Conservation (phyloP, 495 filamentous ascomycete genomes). For the Talaromyces liani region DNA sequence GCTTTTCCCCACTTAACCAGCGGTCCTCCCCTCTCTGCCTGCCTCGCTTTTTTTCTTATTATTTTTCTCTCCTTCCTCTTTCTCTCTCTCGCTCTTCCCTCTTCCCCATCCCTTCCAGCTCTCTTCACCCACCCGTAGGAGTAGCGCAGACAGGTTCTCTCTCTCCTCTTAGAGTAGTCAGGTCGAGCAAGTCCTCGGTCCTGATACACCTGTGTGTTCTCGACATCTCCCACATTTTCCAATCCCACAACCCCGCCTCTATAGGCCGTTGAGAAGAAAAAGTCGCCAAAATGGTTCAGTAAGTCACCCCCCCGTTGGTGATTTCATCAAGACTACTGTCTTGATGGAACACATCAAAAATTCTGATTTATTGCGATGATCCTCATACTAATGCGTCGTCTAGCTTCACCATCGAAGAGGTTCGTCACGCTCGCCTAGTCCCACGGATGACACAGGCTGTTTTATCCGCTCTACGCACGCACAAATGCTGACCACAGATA, state of each 20-base stretch:
- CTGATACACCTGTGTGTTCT: conserved; percentile 37
- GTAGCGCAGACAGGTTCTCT: conserved; percentile 39
- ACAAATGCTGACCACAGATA: conserved; percentile 18
- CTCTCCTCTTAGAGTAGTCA: conserved; percentile 21
- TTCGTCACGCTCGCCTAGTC: conserved; percentile 22
- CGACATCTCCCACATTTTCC: conserved; percentile 21
- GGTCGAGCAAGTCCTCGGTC: conserved; percentile 44
- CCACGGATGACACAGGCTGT: not conserved
- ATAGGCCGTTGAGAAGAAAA: conserved; percentile 46
- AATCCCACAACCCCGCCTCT: conserved; percentile 31
- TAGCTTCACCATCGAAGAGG: conserved; percentile 99
- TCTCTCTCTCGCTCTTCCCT: conserved; percentile 15
- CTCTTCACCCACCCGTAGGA: conserved; percentile 26
- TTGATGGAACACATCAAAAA: not conserved
- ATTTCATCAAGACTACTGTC: not conserved
- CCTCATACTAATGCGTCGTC: conserved; percentile 20
- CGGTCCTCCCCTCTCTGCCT: conserved; percentile 12
- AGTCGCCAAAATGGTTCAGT: conserved; percentile 98
- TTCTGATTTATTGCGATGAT: not conserved
- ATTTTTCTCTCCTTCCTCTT: conserved; percentile 21
- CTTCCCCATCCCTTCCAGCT: conserved; percentile 16
- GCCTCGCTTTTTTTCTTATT: conserved; percentile 25
- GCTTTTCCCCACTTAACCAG: conserved; percentile 7
- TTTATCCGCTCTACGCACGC: not conserved
- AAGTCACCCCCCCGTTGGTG: conserved; percentile 42